Evolutionary conservation across 2,329 filamentous ascomycete species (phyloP).

Genomic region (Arthrobotrys sphaeroides): DNA sequence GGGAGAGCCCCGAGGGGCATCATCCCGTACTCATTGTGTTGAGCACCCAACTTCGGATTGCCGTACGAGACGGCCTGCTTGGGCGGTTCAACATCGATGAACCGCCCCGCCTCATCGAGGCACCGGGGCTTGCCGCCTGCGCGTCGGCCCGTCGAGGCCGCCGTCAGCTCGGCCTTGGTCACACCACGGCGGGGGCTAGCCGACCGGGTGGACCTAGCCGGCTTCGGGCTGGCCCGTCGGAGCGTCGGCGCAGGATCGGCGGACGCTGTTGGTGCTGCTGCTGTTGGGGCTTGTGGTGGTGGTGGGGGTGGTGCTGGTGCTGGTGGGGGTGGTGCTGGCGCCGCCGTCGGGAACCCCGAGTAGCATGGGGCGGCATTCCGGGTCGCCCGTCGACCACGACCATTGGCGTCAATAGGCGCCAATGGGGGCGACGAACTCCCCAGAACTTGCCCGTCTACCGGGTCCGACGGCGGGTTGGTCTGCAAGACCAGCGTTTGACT

Average conservation of each 20-base stretch:
- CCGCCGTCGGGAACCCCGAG: constrained; percentile 25
- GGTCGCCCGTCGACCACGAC: constrained; percentile 39
- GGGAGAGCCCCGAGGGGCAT: constrained; percentile 46
- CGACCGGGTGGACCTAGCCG: constrained; percentile 33
- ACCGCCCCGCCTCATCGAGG: constrained; percentile 34
- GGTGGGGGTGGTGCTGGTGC: constrained; percentile 4
- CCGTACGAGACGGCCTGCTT: constrained; percentile 39
- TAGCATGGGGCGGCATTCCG: constrained; percentile 47
- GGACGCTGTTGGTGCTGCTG: neutral
- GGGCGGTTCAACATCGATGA: constrained; percentile 39
- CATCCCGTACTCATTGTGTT: constrained; percentile 46
- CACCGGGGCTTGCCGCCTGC: neutral
- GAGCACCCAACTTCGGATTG: constrained; percentile 28
- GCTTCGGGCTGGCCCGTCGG: constrained; percentile 26
- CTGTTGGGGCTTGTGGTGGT: too few relatives aligned
- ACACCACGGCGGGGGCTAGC: constrained; percentile 41
- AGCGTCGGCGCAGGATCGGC: neutral
- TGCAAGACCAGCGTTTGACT: constrained; percentile 32
- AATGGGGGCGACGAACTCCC: constrained; percentile 27
- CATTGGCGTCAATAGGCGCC: constrained; percentile 23
- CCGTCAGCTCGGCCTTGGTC: constrained; percentile 7
- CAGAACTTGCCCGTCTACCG: constrained; percentile 24
- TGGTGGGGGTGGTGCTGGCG: neutral
- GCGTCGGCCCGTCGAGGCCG: constrained; percentile 14
- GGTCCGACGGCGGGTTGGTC: constrained; percentile 47